Evolutionary conservation across 148 eudicot genomes (phyloP), one percentile per base, ranked within the genome.

Genomic region (Silene uniflora): DNA sequence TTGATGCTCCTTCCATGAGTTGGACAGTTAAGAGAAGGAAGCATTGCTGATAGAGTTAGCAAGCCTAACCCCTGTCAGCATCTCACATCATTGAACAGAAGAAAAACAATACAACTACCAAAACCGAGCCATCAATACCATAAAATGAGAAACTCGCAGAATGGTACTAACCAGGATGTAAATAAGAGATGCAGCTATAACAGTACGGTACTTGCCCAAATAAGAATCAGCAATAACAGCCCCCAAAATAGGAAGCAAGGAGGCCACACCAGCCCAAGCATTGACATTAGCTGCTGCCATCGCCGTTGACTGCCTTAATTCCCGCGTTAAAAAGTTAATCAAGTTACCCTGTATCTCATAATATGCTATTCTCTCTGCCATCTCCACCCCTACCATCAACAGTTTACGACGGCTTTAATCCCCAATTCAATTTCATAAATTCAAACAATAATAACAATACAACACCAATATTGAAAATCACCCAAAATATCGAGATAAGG

Each of bases 141-240:
- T n/a, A n/a, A n/a, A n/a, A n/a, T n/a, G n/a, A n/a, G n/a, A n/a
- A n/a, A n/a, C n/a, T n/a, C n/a, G n/a, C n/a, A n/a, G n/a, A n/a
- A n/a, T n/a, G n/a, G 35, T 47, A 77, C 84, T 81, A 17, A 84
- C 89, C 87, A 82, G 42, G 65, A 84, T 80, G 67, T 86, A 86
- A 14, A 86, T 62, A 10, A 83, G 13, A 49, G 85, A 84, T 59
- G 87, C 72, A 21, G 62, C 78, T 18, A 81, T 21, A 11, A 83
- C 76, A 21, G 85, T 86, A 10, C 56, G 65, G 42, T 75, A 84
- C 64, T 84, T 80, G 9, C 89, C 87, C 8, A 84, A 32, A 67
- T 73, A 84, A 6, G 89, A 82, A 76, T 86, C 89, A 23, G 89
- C 87, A 60, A 84, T 21, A 56, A 84, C 74, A 27, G 87, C 87